Evolutionary conservation across 2,329 filamentous ascomycete genomes (phyloP).

Genomic region (Trichophyton schoenleinii): DNA sequence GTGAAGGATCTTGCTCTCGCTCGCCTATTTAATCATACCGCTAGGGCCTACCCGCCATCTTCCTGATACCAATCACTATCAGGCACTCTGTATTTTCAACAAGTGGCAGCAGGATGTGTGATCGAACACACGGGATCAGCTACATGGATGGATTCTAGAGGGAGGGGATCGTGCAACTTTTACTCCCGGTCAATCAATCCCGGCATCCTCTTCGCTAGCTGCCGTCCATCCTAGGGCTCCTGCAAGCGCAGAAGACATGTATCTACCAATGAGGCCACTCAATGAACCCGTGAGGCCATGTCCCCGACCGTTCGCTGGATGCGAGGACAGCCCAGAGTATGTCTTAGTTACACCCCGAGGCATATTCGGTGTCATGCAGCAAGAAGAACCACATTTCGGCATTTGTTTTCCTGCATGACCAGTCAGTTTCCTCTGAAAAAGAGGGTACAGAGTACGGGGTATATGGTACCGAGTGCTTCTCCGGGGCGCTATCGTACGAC

Average conservation of each 20-base stretch:
- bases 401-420: not conserved
- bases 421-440: not conserved
- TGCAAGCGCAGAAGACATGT: not conserved
- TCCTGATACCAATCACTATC: no score
- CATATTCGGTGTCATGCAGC: not conserved
- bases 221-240: not conserved
- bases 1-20: no score
- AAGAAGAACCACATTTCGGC: not conserved
- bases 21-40: no score
- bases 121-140: not conserved
- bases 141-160: not conserved
- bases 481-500: no score
- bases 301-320: not conserved
- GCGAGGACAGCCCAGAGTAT: not conserved
- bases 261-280: not conserved
- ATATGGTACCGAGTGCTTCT: no score
- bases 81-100: no score
- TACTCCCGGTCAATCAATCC: not conserved
- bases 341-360: not conserved
- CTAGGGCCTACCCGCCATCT: no score
- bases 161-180: not conserved
- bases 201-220: not conserved
- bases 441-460: not conserved
- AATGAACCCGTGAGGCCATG: not conserved
- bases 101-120: not conserved